Conservation (phyloP, 768 basidiomycete genomes). For the Cystobasidium tubakii region DNA sequence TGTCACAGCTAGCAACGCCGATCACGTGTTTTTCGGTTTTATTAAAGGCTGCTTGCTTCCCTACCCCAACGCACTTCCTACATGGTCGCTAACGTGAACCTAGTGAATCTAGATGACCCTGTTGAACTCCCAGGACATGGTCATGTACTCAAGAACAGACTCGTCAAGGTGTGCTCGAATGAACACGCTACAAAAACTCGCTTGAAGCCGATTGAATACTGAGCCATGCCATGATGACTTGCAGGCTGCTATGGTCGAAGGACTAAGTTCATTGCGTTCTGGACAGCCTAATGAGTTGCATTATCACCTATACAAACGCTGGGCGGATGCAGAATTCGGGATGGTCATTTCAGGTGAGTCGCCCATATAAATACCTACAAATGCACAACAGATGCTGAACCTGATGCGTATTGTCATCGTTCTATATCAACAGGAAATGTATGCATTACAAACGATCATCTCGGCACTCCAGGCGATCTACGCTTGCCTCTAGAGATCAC, state of each 20-base stretch:
- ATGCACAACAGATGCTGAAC: background rate
- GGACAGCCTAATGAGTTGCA: slow-evolving; percentile 68
- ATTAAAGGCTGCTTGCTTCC: too few species aligned
- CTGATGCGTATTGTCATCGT: background rate
- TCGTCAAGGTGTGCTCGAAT: slow-evolving; percentile 54
- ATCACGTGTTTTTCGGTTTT: too few species aligned
- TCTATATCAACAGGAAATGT: slow-evolving; percentile 54
- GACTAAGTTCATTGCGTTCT: slow-evolving; percentile 61
- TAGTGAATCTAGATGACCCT: background rate
- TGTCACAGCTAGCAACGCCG: too few species aligned
- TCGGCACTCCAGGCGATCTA: slow-evolving; percentile 48
- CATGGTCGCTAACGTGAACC: background rate
- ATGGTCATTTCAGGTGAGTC: slow-evolving; percentile 70
- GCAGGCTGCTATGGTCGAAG: slow-evolving; percentile 87
- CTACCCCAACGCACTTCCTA: too few species aligned
- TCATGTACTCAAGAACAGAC: slow-evolving; percentile 51
- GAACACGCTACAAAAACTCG: too few species aligned
- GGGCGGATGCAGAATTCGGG: slow-evolving; percentile 74
- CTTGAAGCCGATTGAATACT: background rate
- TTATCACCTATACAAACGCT: slow-evolving; percentile 62
- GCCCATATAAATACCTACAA: background rate
- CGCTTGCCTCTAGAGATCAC: background rate
- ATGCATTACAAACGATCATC: slow-evolving; percentile 61
- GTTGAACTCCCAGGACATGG: background rate
- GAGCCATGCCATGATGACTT: background rate